Conservation (phyloP, 441 rosid species). For the Capsella rubella region DNA sequence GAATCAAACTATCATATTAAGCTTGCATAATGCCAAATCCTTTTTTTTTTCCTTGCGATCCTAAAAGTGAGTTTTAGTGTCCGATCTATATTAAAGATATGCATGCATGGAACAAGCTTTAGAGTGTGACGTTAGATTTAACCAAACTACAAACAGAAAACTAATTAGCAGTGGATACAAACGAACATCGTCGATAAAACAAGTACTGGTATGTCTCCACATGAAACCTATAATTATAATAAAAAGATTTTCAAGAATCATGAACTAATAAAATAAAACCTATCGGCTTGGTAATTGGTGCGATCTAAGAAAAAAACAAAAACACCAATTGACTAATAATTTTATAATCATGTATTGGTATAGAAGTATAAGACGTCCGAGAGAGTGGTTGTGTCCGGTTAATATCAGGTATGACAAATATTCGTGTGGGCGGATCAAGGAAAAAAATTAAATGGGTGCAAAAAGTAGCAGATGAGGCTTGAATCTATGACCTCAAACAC, state of each 20-base stretch:
- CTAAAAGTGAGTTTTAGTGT: not conserved
- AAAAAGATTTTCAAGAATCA: constrained; percentile 14
- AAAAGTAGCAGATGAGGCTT: too few species aligned
- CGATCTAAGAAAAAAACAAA: too few species aligned
- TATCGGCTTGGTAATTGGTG: too few species aligned
- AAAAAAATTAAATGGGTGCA: too few species aligned
- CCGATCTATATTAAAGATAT: not conserved
- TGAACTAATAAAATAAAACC: not conserved
- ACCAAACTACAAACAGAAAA: not conserved
- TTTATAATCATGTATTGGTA: too few species aligned
- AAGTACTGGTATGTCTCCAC: not conserved
- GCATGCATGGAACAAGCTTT: constrained; percentile 19
- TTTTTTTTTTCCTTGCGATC: not conserved
- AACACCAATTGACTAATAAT: too few species aligned
- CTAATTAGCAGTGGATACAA: not conserved
- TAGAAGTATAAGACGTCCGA: too few species aligned
- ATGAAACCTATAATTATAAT: not conserved
- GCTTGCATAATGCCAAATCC: not conserved
- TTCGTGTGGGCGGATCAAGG: too few species aligned
- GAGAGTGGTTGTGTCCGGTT: too few species aligned
- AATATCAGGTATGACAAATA: not conserved
- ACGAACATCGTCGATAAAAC: not conserved
- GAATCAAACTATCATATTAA: not conserved
- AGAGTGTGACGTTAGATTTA: not conserved
- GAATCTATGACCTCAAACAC: too few species aligned